These are phyloP conservation scores for Mucor sp. DNA, from an alignment of 371 early-diverging fungal species.

Conservation along the genomic window DNA sequence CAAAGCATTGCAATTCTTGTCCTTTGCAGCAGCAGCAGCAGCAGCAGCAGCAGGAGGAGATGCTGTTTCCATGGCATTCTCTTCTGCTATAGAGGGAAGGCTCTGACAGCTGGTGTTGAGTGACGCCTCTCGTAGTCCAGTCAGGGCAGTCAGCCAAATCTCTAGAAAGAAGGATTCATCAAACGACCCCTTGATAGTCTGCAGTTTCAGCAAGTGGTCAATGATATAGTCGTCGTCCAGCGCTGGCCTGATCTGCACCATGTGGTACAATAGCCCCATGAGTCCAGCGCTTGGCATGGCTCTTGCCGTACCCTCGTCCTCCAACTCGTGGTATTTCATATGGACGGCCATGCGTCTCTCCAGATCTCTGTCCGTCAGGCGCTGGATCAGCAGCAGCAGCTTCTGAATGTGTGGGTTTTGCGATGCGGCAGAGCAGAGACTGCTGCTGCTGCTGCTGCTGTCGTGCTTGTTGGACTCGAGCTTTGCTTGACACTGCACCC, in stretches of 20 bases:
- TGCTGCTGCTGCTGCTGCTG: not conserved
- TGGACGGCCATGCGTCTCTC: slow-evolving; percentile 49
- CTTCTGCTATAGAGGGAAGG: not conserved
- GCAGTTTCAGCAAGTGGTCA: slow-evolving; percentile 43
- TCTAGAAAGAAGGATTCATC: slow-evolving; percentile 54
- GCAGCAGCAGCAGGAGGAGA: no score
- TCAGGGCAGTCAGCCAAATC: slow-evolving; percentile 46
- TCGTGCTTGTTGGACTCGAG: not conserved
- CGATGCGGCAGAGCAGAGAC: not conserved
- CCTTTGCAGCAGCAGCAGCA: not conserved
- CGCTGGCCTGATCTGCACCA: slow-evolving; percentile 50
- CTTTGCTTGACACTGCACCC: slow-evolving; percentile 16
- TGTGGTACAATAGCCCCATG: slow-evolving; percentile 50
- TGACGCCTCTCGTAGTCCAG: slow-evolving; percentile 49
- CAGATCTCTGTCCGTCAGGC: slow-evolving; percentile 43
- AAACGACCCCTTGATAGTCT: slow-evolving; percentile 51
- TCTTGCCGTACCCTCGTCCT: slow-evolving; percentile 57
- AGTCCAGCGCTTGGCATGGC: slow-evolving; percentile 57
- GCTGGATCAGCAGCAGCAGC: slow-evolving; percentile 31
- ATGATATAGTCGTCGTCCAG: slow-evolving; percentile 44
- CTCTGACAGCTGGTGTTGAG: slow-evolving; percentile 36
- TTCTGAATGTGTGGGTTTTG: slow-evolving; percentile 42
- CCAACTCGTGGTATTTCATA: slow-evolving; percentile 55
- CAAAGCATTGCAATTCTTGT: slow-evolving; percentile 19
- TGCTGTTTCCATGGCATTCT: not conserved